Conservation (phyloP, 306 rosid genomes). For the Crataegus laevigata region DNA sequence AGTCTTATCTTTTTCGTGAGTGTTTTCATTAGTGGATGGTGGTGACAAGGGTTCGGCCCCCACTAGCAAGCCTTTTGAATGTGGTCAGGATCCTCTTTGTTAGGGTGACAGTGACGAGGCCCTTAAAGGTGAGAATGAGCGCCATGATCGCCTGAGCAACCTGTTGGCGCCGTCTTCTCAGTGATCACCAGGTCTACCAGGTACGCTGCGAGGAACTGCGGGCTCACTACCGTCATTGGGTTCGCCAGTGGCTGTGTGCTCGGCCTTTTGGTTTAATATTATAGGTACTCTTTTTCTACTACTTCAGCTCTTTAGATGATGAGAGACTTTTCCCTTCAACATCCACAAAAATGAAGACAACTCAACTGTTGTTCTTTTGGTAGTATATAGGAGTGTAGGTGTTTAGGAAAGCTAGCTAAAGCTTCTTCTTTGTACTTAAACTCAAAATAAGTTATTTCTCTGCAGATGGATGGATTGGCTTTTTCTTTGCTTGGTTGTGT, state of each 20-base stretch:
- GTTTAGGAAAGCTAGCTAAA: background rate
- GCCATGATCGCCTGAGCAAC: background rate
- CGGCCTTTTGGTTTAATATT: background rate
- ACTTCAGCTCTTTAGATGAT: background rate
- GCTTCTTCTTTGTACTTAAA: background rate
- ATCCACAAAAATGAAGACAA: background rate
- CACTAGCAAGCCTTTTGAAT: no score
- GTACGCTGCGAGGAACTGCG: constrained; percentile 22
- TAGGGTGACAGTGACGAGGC: no score
- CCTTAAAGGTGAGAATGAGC: no score
- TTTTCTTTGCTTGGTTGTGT: background rate
- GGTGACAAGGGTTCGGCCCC: no score
- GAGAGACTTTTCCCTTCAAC: background rate
- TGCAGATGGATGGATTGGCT: background rate
- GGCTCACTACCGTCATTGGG: constrained; percentile 24
- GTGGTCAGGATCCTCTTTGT: no score
- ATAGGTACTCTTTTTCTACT: background rate
- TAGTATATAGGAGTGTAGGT: background rate
- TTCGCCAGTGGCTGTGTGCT: constrained; percentile 8
- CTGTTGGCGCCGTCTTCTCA: constrained; percentile 29
- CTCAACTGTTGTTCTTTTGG: background rate
- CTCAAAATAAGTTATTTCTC: background rate
- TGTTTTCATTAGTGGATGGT: no score
- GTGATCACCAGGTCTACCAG: constrained; percentile 27
- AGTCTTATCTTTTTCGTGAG: no score